These are phyloP conservation scores for Lachancea fermentati DNA, from an alignment of 805 yeast species.

Conservation along the genomic window DNA sequence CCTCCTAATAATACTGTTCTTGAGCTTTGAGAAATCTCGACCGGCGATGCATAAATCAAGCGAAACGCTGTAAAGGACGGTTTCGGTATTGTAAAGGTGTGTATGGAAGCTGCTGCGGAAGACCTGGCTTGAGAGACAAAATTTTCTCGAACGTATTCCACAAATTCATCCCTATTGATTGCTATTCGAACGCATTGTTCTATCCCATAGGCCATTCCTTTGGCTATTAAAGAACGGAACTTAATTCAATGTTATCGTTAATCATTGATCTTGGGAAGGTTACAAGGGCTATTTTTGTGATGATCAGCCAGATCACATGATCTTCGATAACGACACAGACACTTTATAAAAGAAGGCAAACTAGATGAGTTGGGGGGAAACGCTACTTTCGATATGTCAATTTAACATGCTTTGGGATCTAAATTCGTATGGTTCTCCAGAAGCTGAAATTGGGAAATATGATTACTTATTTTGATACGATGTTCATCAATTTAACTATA, in stretches of 20 bases:
- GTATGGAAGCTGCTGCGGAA: conserved; percentile 3
- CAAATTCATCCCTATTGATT: conserved; percentile 18
- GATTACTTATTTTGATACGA: too few species aligned
- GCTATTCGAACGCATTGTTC: conserved; percentile 12
- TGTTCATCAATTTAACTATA: too few species aligned
- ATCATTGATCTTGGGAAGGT: too few species aligned
- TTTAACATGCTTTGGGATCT: too few species aligned
- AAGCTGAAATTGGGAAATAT: too few species aligned
- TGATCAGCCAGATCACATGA: not conserved
- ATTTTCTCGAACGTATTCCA: conserved; percentile 12
- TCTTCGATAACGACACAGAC: too few species aligned
- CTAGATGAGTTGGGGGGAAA: too few species aligned
- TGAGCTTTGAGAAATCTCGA: conserved; percentile 44
- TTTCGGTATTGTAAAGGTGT: conserved; percentile 37
- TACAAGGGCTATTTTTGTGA: conserved; percentile 3
- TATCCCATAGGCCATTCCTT: conserved; percentile 13
- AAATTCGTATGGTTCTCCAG: too few species aligned
- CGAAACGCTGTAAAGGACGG: conserved; percentile 59
- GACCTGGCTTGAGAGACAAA: not conserved
- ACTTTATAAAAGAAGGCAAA: too few species aligned
- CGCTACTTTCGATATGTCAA: too few species aligned
- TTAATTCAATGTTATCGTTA: too few species aligned
- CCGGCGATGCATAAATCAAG: conserved; percentile 46
- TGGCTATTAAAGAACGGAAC: not conserved
- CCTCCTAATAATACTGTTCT: conserved; percentile 49